phyloP scores from a whole-genome alignment of 495 filamentous ascomycete species.

The Penicillium dipodomyicola region DNA sequence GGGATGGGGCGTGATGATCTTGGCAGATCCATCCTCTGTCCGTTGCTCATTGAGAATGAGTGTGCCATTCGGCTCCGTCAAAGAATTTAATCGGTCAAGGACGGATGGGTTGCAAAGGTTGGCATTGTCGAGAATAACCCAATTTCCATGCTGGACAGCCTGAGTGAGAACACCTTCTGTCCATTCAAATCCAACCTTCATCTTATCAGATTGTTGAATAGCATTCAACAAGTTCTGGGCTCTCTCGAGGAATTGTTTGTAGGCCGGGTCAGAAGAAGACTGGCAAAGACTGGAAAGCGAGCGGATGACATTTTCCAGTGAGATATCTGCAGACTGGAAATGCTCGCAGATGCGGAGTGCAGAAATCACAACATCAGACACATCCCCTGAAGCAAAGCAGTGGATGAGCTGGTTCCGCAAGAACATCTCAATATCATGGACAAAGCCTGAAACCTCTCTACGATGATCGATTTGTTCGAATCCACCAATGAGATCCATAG shows the following conservation, averaged over 20 bases:
- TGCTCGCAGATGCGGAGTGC: constrained; percentile 38
- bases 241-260: constrained; percentile 35
- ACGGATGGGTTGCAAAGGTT: constrained; percentile 95
- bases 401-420: constrained; percentile 54
- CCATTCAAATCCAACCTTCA: constrained; percentile 87
- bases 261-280: constrained; percentile 27
- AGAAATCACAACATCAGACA: constrained; percentile 26
- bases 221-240: constrained; percentile 42
- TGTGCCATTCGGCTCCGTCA: constrained; percentile 85
- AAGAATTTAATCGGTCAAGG: constrained; percentile 88
- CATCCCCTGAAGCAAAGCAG: constrained; percentile 45
- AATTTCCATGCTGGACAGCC: constrained; percentile 80
- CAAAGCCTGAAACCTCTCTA: constrained; percentile 57
- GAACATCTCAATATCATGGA: constrained; percentile 53
- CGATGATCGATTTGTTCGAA: constrained; percentile 90
- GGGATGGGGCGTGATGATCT: constrained; percentile 76
- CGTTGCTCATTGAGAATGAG: constrained; percentile 91
- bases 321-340: constrained; percentile 31
- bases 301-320: constrained; percentile 36
- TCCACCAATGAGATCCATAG: constrained; percentile 93
- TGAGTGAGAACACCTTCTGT: constrained; percentile 87
- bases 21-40: constrained; percentile 74
- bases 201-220: constrained; percentile 49
- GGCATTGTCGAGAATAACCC: constrained; percentile 95
- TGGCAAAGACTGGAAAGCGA: constrained; percentile 34